Conservation (phyloP, 2,329 filamentous ascomycete species). For the Coniochaeta sp. region DNA sequence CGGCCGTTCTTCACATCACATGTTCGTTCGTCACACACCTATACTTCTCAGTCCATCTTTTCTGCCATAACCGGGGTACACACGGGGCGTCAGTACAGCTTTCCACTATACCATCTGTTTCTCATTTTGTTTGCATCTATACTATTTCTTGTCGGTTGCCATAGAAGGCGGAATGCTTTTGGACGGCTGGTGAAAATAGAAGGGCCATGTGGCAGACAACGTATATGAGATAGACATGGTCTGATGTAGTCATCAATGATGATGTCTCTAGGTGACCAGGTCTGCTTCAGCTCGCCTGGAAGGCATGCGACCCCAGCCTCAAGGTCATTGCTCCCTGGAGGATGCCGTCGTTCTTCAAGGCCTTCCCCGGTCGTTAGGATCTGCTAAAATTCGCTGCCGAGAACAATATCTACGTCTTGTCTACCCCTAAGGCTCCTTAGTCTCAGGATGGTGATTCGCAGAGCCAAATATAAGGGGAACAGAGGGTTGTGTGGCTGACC, state of each 20-base stretch:
- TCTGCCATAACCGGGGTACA: background rate
- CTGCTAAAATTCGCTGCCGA: conserved; percentile 64
- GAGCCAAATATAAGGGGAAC: background rate
- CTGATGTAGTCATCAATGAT: conserved; percentile 15
- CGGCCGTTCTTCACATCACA: no score
- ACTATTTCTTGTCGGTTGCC: background rate
- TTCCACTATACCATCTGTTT: background rate
- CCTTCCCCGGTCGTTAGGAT: conserved; percentile 64
- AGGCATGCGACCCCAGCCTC: conserved; percentile 35
- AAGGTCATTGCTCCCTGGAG: conserved; percentile 73
- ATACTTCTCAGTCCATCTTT: no score
- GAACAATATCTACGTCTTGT: conserved; percentile 63
- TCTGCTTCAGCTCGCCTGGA: conserved; percentile 48
- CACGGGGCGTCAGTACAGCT: background rate
- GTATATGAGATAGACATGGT: background rate
- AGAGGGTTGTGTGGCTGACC: background rate
- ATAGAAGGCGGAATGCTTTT: background rate
- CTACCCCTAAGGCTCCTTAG: conserved; percentile 62
- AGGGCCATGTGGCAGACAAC: no score
- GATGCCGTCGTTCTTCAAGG: conserved; percentile 60
- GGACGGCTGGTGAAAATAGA: no score
- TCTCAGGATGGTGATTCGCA: conserved; percentile 16
- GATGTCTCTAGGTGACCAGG: no score
- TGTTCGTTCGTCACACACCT: no score
- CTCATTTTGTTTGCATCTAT: background rate